Base-by-base conservation (phyloP, 495 filamentous ascomycete genomes). In the Penicillium taxi region DNA sequence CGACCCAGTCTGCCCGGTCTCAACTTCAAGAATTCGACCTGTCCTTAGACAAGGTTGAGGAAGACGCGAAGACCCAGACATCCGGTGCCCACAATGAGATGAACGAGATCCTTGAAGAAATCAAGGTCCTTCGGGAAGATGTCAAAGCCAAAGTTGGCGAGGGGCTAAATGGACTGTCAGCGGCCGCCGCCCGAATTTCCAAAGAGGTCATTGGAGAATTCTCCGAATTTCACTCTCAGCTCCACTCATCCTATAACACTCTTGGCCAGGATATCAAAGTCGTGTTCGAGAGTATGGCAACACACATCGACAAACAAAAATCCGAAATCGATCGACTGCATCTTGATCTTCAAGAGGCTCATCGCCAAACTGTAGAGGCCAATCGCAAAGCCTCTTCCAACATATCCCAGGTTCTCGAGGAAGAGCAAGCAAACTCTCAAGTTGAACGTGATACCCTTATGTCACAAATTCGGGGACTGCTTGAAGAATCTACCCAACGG, bases 151-250 rank as follows among this genome's bases (percentile, higher is more conserved):
- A 80, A 27, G 85, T 96, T 22, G 86, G 86, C 3, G 79, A 86
- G 47, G 89, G 90, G 3, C 69, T 98, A 11, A 81, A 82, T 52
- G 81, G 86, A 5, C 75, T 98, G 2, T 86, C 88, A 1, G 73
- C 70, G 18, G 90, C 89, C 8, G 90, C 91, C 5, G 84, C 84
- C 55, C 76, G 78, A 12, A 96, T 96, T 38, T 84, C 86, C 0
- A 80, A 81, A 15, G 89, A 91, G 48, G 88, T 98, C n/a, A 80
- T 94, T 30, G 80, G 74, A 34, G 90, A 96, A 56, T 70, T 96
- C 23, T 69, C 77, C 6, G 72, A 72, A 13, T 95, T 96, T 40
- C 86, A 95, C 47, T 74, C 65, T 37, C 80, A 88, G 69, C 71
- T 98, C 26, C 85, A 94, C 48, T 49, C 67, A 6, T 96, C 93